These are phyloP conservation scores for Claviceps maximensis DNA, from an alignment of 2,329 filamentous ascomycete genomes.

Conservation along the genomic window DNA sequence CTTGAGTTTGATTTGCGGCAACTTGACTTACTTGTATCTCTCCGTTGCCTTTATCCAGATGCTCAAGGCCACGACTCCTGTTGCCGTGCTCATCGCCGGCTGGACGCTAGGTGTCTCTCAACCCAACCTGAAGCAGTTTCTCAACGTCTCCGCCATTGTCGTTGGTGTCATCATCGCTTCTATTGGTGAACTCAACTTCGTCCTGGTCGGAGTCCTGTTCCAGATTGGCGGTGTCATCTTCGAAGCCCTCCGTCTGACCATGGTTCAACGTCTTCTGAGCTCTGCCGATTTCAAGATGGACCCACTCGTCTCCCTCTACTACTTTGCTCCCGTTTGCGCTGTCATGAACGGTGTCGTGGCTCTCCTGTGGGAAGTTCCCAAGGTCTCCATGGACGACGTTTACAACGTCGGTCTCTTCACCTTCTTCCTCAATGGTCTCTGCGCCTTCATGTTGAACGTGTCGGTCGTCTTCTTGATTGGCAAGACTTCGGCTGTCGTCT, in stretches of 20 bases:
- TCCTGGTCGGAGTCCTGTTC: conserved; percentile 64
- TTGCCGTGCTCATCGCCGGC: conserved; percentile 79
- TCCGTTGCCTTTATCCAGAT: conserved; percentile 98
- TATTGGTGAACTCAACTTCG: conserved; percentile 90
- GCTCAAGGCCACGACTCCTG: conserved; percentile 96
- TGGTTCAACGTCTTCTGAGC: conserved; percentile 73
- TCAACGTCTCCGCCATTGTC: conserved; percentile 91
- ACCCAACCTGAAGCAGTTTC: conserved; percentile 73
- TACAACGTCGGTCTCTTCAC: conserved; percentile 60
- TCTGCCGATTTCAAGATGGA: conserved; percentile 87
- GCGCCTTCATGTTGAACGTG: conserved; percentile 72
- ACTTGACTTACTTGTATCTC: conserved; percentile 88
- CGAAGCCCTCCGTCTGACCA: conserved; percentile 69
- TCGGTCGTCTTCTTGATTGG: conserved; percentile 80
- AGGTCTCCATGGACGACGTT: conserved; percentile 54
- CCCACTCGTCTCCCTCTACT: conserved; percentile 76
- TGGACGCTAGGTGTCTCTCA: conserved; percentile 78
- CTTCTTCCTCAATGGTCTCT: conserved; percentile 62
- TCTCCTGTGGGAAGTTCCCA: conserved; percentile 60
- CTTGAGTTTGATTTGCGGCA: conserved; percentile 89
- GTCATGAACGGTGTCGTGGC: conserved; percentile 67
- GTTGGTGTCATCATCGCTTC: conserved; percentile 90
- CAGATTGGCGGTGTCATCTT: conserved; percentile 69
- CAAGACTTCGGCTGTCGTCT: conserved; percentile 74
- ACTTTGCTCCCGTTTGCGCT: conserved; percentile 76